Conservation (phyloP, 2,329 filamentous ascomycete genomes). For the Huntiella bhutanensis region DNA sequence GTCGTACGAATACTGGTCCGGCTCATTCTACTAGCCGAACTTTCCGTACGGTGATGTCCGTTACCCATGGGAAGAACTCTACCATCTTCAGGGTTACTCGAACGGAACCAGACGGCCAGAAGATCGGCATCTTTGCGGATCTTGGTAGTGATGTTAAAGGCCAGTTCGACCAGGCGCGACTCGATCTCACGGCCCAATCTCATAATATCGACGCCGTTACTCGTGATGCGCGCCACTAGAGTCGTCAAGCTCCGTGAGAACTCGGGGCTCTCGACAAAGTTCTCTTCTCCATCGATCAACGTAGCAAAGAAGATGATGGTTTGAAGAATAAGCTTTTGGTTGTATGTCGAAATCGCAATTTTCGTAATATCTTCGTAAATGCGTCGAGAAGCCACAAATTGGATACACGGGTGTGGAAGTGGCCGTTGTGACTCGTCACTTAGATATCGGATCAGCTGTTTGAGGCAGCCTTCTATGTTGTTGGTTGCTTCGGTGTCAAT, state of each 20-base stretch:
- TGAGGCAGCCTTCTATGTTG: slow-evolving; percentile 40
- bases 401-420: slow-evolving; percentile 77
- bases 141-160: slow-evolving; percentile 94
- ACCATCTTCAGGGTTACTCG: slow-evolving; percentile 21
- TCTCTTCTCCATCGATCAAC: slow-evolving; percentile 88
- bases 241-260: slow-evolving; percentile 82
- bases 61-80: neutral
- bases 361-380: slow-evolving; percentile 81
- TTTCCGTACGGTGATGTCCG: slow-evolving; percentile 13
- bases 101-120: slow-evolving; percentile 78
- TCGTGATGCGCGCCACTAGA: slow-evolving; percentile 61
- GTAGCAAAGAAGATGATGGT: slow-evolving; percentile 76
- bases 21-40: slow-evolving; percentile 7
- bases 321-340: slow-evolving; percentile 70
- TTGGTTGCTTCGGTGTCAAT: slow-evolving; percentile 43
- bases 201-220: slow-evolving; percentile 41
- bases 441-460: slow-evolving; percentile 52
- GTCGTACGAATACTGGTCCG: slow-evolving; percentile 3
- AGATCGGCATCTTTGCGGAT: slow-evolving; percentile 79
- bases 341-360: slow-evolving; percentile 67
- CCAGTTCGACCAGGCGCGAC: slow-evolving; percentile 71
- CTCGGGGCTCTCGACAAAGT: slow-evolving; percentile 67
- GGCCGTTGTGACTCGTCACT: slow-evolving; percentile 78
- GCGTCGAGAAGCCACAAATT: slow-evolving; percentile 68
- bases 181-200: slow-evolving; percentile 66